A percentile compares a stretch with the other conserved stretches of the same genome.
phyloP scores from a whole-genome alignment of 352 stramenopile genomes.

The Globisporangium yorkense region DNA sequence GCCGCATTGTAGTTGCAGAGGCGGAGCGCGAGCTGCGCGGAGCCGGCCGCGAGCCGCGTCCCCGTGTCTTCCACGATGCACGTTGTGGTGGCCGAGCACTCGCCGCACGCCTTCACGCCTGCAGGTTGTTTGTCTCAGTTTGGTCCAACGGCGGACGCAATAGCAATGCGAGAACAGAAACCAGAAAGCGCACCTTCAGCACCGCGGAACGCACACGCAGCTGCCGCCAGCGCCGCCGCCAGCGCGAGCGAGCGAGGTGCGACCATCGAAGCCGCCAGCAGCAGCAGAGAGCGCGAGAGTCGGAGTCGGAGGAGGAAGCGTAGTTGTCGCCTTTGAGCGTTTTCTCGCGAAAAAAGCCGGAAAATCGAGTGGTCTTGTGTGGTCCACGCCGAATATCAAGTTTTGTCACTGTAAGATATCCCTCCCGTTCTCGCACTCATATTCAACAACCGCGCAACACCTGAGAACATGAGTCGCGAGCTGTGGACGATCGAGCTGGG shows the following conservation, averaged over 20 bases:
- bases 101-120: slow-evolving; percentile 40
- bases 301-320: background rate
- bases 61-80: slow-evolving; percentile 53
- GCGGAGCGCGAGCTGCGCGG: slow-evolving; percentile 35
- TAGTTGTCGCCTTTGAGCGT: too few species aligned
- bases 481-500: slow-evolving; percentile 83
- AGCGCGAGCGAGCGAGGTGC: slow-evolving; percentile 11
- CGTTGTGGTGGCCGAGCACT: slow-evolving; percentile 34
- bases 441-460: background rate
- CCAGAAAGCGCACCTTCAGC: background rate
- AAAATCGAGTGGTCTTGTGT: too few species aligned
- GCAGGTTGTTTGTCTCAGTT: too few species aligned
- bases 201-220: background rate
- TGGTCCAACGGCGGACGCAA: too few species aligned
- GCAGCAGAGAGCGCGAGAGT: background rate
- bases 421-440: background rate
- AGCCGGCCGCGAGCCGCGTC: slow-evolving; percentile 27
- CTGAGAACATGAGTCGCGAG: slow-evolving; percentile 34
- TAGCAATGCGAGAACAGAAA: background rate
- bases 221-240: slow-evolving; percentile 2
- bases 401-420: background rate
- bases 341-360: too few species aligned
- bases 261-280: slow-evolving; percentile 1
- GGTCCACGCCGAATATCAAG: background rate
- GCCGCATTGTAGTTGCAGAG: slow-evolving; percentile 64